phyloP scores from a whole-genome alignment of 495 filamentous ascomycete species.

The Oleoguttula mirabilis region DNA sequence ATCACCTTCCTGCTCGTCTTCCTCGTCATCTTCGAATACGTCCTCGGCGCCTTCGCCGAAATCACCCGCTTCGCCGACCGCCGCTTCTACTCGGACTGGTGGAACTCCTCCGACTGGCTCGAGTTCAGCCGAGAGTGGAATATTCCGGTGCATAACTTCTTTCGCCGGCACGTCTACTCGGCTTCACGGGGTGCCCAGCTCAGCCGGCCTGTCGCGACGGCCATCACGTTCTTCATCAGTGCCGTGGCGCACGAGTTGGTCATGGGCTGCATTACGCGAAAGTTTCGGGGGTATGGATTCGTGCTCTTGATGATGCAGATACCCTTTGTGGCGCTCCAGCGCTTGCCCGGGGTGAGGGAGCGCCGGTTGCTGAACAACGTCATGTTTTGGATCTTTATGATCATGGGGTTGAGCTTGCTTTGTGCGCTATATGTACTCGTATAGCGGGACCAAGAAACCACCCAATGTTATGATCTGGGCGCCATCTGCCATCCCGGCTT shows the following conservation, averaged over 20 bases:
- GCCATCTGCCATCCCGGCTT: no score
- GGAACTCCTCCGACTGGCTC: constrained; percentile 80
- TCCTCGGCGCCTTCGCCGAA: constrained; percentile 88
- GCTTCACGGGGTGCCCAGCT: constrained; percentile 56
- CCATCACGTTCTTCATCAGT: constrained; percentile 85
- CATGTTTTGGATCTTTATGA: constrained; percentile 93
- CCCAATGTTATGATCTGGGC: no score
- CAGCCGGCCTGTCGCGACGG: constrained; percentile 65
- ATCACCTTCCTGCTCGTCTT: constrained; percentile 41
- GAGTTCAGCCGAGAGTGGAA: constrained; percentile 98
- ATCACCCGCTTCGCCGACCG: constrained; percentile 88
- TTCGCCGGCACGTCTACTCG: constrained; percentile 86
- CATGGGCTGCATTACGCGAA: constrained; percentile 97
- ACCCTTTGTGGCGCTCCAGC: constrained; percentile 83
- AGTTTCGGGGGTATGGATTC: constrained; percentile 88
- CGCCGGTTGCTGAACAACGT: constrained; percentile 76
- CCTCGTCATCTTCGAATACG: constrained; percentile 55
- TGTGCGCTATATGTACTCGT: constrained; percentile 47
- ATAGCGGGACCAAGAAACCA: no score
- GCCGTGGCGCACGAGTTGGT: constrained; percentile 87
- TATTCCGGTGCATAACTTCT: constrained; percentile 94
- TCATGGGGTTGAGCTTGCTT: constrained; percentile 70
- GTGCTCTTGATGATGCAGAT: constrained; percentile 91
- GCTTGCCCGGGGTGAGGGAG: constrained; percentile 60
- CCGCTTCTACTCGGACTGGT: constrained; percentile 97